Conservation (phyloP, 495 filamentous ascomycete species). For the Penicillium ochrochloron region DNA sequence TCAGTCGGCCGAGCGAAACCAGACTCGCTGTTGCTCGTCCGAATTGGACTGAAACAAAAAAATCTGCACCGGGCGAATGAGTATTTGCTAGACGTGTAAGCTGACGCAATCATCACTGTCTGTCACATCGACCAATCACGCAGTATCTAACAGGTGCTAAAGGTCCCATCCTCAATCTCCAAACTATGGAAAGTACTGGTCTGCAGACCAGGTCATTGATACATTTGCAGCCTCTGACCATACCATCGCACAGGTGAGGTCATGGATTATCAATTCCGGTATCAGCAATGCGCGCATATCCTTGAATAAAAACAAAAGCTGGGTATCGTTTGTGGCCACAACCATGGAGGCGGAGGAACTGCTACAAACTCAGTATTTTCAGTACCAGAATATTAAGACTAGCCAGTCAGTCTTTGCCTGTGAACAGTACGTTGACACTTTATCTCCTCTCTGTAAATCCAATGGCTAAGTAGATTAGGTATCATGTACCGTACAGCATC, state of each 20-base stretch:
- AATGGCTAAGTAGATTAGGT: not conserved
- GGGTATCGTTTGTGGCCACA: not conserved
- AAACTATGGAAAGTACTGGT: slow-evolving; percentile 8
- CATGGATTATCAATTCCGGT: not conserved
- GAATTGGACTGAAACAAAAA: slow-evolving; percentile 6
- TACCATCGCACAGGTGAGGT: not conserved
- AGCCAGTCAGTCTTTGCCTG: not conserved
- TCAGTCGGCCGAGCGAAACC: not conserved
- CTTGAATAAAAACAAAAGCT: not conserved
- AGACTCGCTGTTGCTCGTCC: slow-evolving; percentile 1
- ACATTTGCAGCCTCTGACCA: not conserved
- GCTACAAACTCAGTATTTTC: slow-evolving; percentile 1
- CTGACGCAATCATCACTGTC: not conserved
- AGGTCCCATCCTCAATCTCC: slow-evolving; percentile 6
- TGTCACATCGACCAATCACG: not conserved
- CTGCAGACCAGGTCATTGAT: not conserved
- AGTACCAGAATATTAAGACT: not conserved
- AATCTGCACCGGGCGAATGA: slow-evolving; percentile 4
- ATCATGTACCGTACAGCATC: not conserved
- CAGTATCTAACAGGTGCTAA: not conserved
- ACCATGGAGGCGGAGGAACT: not conserved
- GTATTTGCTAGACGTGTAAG: slow-evolving; percentile 7
- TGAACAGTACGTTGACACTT: slow-evolving; percentile 3
- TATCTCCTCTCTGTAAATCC: not conserved
- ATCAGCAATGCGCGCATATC: slow-evolving; percentile 2